Base-by-base conservation (phyloP, 139 green algal genomes). In the Tetratostichococcus sp. region DNA sequence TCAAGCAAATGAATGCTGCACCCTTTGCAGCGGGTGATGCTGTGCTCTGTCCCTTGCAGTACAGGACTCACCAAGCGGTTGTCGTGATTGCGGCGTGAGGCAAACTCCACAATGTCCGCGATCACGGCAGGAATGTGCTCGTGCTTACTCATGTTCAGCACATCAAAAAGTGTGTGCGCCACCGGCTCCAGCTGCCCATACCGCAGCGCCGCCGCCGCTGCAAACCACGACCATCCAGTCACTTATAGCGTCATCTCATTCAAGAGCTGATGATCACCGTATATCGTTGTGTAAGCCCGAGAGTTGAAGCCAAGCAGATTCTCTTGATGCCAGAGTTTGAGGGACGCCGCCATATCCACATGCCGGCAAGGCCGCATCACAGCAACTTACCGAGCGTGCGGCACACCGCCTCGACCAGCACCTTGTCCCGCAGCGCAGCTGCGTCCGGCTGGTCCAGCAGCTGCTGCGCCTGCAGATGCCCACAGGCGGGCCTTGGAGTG, bases 41-140 rank as follows among this genome's bases (percentile, higher is more conserved):
- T 50, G 39, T 50, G 39, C 4, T 30, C 4, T 26, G 6, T 8
- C 58, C 4, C 25, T 30, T 66, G 58, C 11, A 28, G 58, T 26
- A 66, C 58, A 28, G 58, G 22, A 66, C 80, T 70, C 59, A 86
- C 83, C 76, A 96, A 78, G 17, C 82, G 75, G 19, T 79, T 80
- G 71, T 88, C 81, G 31, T 88, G 83, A 43, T 76, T 80, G n/a
- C 79, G 35, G 30, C 71, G 43, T 25, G 89, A 83, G n/a, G 80
- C 80, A 43, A 77, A 74, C 33, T 79, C 77, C 11, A 85, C 78
- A 4, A 91, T 66, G 30, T 88, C 89, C 2, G 89, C 90, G 32
- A 93, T 62, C 17, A 85, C 35, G 4, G 30, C 67, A 0, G 92
- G 81, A 26, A 91, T 70, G 80, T 94, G 89, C 70, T 97, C 93